Conservation (phyloP, 495 filamentous ascomycete species). For the Terfezia claveryi region DNA sequence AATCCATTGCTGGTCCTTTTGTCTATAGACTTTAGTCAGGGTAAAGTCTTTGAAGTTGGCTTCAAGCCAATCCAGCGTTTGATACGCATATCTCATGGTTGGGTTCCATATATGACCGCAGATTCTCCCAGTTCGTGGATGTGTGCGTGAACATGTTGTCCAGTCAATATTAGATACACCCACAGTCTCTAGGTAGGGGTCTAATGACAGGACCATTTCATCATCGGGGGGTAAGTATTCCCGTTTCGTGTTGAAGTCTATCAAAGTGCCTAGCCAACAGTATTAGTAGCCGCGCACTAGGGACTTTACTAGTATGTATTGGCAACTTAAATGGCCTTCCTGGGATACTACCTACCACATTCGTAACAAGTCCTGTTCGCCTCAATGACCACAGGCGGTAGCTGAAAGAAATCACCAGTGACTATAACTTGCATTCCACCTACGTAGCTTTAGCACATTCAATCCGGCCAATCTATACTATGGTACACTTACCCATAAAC, state of each 20-base stretch:
- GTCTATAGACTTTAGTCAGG: slow-evolving; percentile 11
- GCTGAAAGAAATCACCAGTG: slow-evolving; percentile 19
- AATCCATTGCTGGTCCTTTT: slow-evolving; percentile 11
- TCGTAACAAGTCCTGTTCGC: slow-evolving; percentile 11
- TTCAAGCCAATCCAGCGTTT: slow-evolving; percentile 12
- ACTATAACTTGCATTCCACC: slow-evolving; percentile 13
- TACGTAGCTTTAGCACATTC: background rate
- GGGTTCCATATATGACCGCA: slow-evolving; percentile 16
- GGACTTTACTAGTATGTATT: no score
- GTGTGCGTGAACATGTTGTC: slow-evolving; percentile 2
- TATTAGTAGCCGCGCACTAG: no score
- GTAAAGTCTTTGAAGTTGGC: slow-evolving; percentile 5
- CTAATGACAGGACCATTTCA: no score
- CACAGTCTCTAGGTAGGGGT: no score
- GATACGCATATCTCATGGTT: slow-evolving; percentile 13
- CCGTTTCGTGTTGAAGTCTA: no score
- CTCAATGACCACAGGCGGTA: slow-evolving; percentile 15
- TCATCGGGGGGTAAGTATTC: no score
- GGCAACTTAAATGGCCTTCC: no score
- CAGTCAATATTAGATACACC: no score
- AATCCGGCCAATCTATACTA: background rate
- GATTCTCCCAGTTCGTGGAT: background rate
- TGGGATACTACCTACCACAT: slow-evolving; percentile 5
- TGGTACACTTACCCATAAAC: no score
- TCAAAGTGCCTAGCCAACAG: no score